Conservation (phyloP, 371 early-diverging fungal genomes). For the Synchytrium microbalum region DNA sequence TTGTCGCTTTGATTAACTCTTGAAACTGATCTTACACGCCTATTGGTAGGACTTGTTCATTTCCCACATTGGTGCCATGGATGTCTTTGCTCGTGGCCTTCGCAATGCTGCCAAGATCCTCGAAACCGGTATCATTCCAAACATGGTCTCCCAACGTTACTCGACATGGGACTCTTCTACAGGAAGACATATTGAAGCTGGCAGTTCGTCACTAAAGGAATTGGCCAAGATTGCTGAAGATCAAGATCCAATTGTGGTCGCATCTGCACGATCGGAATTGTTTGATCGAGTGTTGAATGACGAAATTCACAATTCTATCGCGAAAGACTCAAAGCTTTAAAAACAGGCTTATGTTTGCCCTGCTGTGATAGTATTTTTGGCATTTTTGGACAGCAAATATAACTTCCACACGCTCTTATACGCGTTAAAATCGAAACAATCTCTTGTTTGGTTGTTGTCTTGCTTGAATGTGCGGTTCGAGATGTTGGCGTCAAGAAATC, state of each 20-base stretch:
- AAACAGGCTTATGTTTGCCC: too few relatives aligned
- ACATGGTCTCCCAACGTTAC: conserved; percentile 5
- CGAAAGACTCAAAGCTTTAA: background rate
- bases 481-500: too few relatives aligned
- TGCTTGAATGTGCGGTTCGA: too few relatives aligned
- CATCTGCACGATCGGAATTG: conserved; percentile 2
- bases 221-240: conserved; percentile 4
- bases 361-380: too few relatives aligned
- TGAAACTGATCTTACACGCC: background rate
- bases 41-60: conserved; percentile 7
- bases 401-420: too few relatives aligned
- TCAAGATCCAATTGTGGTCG: background rate
- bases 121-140: background rate
- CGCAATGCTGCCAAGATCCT: conserved; percentile 6
- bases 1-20: background rate
- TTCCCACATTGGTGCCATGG: conserved; percentile 10
- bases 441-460: too few relatives aligned
- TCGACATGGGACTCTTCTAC: background rate
- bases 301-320: background rate
- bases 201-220: background rate
- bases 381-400: too few relatives aligned
- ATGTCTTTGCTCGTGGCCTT: conserved; percentile 7
- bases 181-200: conserved; percentile 3
- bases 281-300: conserved; percentile 9
- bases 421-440: too few relatives aligned